These are phyloP conservation scores for Rhynchospora pubera DNA, from an alignment of 176 grass and related monocot species.

Conservation along the genomic window DNA sequence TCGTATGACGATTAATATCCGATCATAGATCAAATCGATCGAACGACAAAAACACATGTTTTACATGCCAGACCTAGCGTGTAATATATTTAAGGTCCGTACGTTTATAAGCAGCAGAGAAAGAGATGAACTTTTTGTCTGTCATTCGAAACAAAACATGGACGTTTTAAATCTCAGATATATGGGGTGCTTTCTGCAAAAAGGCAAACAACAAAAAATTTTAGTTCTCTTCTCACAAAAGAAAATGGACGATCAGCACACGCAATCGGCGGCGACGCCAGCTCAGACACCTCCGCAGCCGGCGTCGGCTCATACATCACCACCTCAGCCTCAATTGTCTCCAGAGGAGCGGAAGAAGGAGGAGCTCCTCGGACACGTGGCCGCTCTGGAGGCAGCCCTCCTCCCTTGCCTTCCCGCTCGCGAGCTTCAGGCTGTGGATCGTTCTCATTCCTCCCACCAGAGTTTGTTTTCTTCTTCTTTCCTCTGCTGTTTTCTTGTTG, in stretches of 20 bases:
- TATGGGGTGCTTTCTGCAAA: not conserved
- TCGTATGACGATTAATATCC: too few relatives aligned
- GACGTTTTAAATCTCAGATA: too few relatives aligned
- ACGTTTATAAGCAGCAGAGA: too few relatives aligned
- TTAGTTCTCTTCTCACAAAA: not conserved
- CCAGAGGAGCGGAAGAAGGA: conserved; percentile 37
- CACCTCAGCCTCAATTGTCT: not conserved
- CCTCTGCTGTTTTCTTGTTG: not conserved
- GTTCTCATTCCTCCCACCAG: conserved; percentile 91
- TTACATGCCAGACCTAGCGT: too few relatives aligned
- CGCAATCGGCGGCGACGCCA: conserved; percentile 26
- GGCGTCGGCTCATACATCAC: not conserved
- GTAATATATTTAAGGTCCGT: too few relatives aligned
- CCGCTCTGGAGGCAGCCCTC: conserved; percentile 68
- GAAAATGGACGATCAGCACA: conserved; percentile 12
- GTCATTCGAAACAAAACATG: too few relatives aligned
- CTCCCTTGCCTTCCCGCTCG: conserved; percentile 90
- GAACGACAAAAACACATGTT: too few relatives aligned
- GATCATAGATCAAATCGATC: too few relatives aligned
- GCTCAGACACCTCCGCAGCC: not conserved
- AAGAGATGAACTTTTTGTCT: too few relatives aligned
- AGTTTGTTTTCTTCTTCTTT: conserved; percentile 28
- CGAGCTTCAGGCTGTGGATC: conserved; percentile 94
- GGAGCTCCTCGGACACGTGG: conserved; percentile 70
- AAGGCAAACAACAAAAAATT: not conserved